Base-by-base conservation (phyloP, 2,329 filamentous ascomycete species). In the Cyanodermella asteris region DNA sequence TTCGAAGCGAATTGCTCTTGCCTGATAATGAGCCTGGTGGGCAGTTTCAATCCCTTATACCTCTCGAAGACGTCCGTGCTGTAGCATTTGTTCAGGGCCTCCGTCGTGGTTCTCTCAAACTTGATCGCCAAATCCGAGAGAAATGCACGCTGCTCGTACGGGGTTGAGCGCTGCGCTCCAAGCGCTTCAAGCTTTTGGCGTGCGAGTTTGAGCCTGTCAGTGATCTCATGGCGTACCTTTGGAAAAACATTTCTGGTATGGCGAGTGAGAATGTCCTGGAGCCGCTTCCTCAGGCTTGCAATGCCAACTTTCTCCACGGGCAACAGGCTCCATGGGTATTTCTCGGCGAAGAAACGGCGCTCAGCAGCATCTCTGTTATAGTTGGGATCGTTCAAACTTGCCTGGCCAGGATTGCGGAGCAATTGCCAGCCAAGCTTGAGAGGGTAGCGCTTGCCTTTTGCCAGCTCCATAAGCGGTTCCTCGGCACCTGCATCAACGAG, bases 171-270 rank as follows among this genome's bases (percentile, higher is more conserved):
- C 11, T 43, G 37, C 3, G 36, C 31, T 3, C 53, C 50, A 5
- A 56, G 38, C 1, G 23, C 27, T 6, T 38, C 25, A 5, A 57
- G 36, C 2, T 35, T 25, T 3, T 14, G 11, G 14, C 5, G 11
- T 8, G 13, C 5, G 4, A 6, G 6, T n/a, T 16, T 20, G 8
- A 27, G 24, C 18, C 18, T 28, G 15, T 36, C 16, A 8, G 6
- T 20, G 16, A 28, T 13, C 17, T 23, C 11, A 11, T 14, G 10
- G 28, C 37, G 25, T 35, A 56, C 49, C 29, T 46, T 44, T 3
- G 55, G 53, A 31, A 61, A 60, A 28, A 55, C 50, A 3, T 44
- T 43, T n/a, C 47, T 48, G 3, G 55, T 47, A 26, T 55, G 46
- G 4, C 39, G 36, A 3, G 44, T 45, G 2, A 60, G 44, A 1